These are phyloP conservation scores for Vaccinium corymbosum DNA, from an alignment of 148 eudicot species.

Conservation along the genomic window DNA sequence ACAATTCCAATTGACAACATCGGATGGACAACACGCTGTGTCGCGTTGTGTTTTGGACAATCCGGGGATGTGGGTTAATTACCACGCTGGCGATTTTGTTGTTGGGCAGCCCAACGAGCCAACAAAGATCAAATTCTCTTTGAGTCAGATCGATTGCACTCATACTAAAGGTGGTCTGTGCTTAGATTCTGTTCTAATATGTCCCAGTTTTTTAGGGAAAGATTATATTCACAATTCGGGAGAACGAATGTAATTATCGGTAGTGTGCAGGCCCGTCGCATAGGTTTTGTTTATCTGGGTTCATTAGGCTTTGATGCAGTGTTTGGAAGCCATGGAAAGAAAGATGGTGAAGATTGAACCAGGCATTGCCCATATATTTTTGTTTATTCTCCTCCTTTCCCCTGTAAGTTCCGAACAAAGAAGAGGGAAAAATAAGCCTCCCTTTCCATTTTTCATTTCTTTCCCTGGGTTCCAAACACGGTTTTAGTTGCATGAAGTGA, in stretches of 20 bases:
- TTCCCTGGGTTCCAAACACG: neutral
- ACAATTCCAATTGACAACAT: conserved; percentile 55
- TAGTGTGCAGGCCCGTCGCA: neutral
- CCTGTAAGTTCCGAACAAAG: neutral
- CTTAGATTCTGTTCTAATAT: conserved; percentile 67
- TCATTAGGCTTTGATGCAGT: neutral
- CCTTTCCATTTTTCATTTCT: neutral
- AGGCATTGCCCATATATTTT: neutral
- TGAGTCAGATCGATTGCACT: conserved; percentile 89
- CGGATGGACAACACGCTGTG: conserved; percentile 56
- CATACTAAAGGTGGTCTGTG: conserved; percentile 84
- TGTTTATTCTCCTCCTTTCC: neutral
- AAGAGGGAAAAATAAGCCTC: neutral
- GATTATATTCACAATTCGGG: conserved; percentile 22
- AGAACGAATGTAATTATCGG: neutral
- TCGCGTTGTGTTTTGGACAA: conserved; percentile 48
- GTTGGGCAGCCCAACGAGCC: conserved; percentile 36
- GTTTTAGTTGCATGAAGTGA: neutral
- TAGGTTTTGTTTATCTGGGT: neutral
- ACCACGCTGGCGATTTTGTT: conserved; percentile 74
- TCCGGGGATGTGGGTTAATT: conserved; percentile 56
- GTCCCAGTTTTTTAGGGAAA: conserved; percentile 45
- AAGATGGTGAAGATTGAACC: neutral
- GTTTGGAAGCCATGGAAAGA: conserved; percentile 2
- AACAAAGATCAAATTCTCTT: conserved; percentile 60